Conservation (phyloP, 1,139 yeast genomes). For the Suhomyces anneliseae region DNA sequence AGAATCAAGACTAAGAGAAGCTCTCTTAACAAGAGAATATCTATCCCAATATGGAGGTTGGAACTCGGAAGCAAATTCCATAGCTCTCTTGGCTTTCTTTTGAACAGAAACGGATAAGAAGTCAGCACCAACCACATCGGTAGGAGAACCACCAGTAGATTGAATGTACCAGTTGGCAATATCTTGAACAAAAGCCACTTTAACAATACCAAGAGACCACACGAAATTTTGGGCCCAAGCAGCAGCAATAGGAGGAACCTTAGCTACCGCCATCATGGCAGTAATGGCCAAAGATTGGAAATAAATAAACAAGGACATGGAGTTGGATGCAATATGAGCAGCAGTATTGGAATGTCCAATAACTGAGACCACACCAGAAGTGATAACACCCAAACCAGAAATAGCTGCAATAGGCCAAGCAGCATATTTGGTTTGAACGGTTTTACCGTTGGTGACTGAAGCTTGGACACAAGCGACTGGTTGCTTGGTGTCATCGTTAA, state of each 20-base stretch:
- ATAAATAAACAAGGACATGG: constrained; percentile 87
- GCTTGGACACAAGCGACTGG: constrained; percentile 94
- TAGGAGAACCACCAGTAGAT: constrained; percentile 89
- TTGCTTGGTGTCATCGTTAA: constrained; percentile 42
- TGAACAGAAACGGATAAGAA: constrained; percentile 79
- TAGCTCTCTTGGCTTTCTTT: constrained; percentile 41
- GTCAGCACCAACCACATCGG: constrained; percentile 60
- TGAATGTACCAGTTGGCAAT: constrained; percentile 94
- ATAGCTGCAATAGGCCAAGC: constrained; percentile 97
- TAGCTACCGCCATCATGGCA: constrained; percentile 92
- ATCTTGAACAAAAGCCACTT: constrained; percentile 75
- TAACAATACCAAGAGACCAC: constrained; percentile 94
- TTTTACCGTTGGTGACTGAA: constrained; percentile 78
- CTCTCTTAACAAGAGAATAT: constrained; percentile 27
- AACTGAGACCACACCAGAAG: constrained; percentile 84
- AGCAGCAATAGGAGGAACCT: constrained; percentile 94
- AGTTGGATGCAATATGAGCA: constrained; percentile 94
- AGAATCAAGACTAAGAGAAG: constrained; percentile 33
- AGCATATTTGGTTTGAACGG: constrained; percentile 93
- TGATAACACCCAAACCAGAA: constrained; percentile 80
- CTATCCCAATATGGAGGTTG: constrained; percentile 19
- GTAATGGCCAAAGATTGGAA: constrained; percentile 93
- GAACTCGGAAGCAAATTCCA: constrained; percentile 19
- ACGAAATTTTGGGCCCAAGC: constrained; percentile 98
- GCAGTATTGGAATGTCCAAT: constrained; percentile 92